phyloP scores from a whole-genome alignment of 1,139 yeast genomes.

The Pichia sp. region DNA sequence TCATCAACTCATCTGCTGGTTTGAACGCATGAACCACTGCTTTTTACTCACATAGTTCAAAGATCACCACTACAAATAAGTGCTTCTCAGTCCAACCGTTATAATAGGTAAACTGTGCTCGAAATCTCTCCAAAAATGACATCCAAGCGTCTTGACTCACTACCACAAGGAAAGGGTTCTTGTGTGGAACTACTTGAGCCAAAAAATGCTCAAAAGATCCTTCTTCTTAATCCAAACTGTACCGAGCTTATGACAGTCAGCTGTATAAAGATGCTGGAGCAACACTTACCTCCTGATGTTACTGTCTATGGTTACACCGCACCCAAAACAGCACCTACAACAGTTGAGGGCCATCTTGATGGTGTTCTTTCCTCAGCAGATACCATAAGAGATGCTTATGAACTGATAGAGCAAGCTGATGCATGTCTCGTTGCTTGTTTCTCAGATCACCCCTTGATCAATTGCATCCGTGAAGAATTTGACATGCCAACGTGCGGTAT shows the following conservation, averaged over 20 bases:
- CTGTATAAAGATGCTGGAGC: constrained; percentile 24
- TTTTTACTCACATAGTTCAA: no score
- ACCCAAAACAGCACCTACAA: constrained; percentile 20
- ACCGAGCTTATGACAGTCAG: constrained; percentile 24
- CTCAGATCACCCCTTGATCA: constrained; percentile 27
- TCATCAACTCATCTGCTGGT: no score
- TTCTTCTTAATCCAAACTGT: constrained; percentile 26
- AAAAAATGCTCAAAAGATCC: constrained; percentile 10
- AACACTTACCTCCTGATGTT: constrained; percentile 24
- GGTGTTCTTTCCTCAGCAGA: constrained; percentile 27
- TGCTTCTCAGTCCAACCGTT: no score
- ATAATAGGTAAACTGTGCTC: background rate
- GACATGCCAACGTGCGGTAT: constrained; percentile 27
- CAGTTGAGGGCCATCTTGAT: constrained; percentile 27
- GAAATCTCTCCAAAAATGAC: background rate
- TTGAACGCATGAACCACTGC: no score
- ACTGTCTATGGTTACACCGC: constrained; percentile 26
- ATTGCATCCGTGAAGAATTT: constrained; percentile 27
- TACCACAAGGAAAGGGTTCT: constrained; percentile 6
- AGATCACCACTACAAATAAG: no score
- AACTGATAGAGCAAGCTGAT: constrained; percentile 22
- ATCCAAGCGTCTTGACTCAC: background rate
- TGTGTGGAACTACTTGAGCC: constrained; percentile 4
- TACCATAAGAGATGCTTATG: constrained; percentile 24
- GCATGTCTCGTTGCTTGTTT: constrained; percentile 28